A percentile compares a stretch with the other conserved stretches of the same genome.
Evolutionary conservation across 2,329 filamentous ascomycete genomes (phyloP).

Genomic region (Apiospora aurea): DNA sequence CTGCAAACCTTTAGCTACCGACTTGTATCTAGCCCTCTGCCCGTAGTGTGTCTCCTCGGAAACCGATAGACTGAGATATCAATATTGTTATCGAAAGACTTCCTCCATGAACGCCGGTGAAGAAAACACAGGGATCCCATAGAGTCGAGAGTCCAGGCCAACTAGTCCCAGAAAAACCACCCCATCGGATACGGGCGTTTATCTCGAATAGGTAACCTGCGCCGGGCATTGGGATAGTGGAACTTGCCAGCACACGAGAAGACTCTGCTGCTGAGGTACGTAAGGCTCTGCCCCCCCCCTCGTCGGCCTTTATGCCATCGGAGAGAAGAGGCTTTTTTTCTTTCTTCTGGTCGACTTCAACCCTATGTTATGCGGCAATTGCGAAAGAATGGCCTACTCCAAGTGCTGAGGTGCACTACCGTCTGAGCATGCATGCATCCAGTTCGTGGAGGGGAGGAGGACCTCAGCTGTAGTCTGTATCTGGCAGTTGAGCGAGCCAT

Average conservation of each 20-base stretch:
- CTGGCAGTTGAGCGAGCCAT: not conserved
- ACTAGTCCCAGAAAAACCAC: not conserved
- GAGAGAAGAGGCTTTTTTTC: not conserved
- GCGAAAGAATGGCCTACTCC: not conserved
- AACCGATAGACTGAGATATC: not conserved
- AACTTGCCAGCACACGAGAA: slow-evolving; percentile 14
- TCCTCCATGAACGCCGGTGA: not conserved
- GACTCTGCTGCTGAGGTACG: slow-evolving; percentile 13
- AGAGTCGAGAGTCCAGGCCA: slow-evolving; percentile 9
- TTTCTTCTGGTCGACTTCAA: not conserved
- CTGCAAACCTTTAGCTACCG: not conserved
- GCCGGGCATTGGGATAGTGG: slow-evolving; percentile 4
- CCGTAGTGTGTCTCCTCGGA: slow-evolving; percentile 1
- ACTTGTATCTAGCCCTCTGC: not conserved
- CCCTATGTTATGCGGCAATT: not conserved
- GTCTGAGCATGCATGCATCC: not conserved
- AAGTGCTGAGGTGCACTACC: not conserved
- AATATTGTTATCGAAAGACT: not conserved
- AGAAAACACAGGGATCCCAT: slow-evolving; percentile 11
- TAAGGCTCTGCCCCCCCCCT: not conserved
- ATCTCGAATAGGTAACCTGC: slow-evolving; percentile 6
- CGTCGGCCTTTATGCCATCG: slow-evolving; percentile 14
- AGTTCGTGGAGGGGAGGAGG: not conserved
- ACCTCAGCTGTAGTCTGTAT: not conserved
- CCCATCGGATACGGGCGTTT: slow-evolving; percentile 2